Base-by-base conservation (phyloP, 164 flowering plant species). In the Pachysandra terminalis region DNA sequence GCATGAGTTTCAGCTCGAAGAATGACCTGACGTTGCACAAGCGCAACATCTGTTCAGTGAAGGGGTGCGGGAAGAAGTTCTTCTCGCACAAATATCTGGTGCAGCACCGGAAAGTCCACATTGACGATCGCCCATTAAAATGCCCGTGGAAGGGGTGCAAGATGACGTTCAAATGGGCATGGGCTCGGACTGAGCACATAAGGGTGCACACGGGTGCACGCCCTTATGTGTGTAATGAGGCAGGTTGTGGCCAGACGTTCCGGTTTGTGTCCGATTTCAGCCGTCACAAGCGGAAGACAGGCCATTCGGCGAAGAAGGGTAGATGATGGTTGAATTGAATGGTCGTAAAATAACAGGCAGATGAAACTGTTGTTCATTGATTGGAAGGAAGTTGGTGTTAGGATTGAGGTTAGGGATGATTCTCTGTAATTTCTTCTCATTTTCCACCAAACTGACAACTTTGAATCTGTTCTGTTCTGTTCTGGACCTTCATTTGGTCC, bases 101-200 rank as follows among this genome's bases (percentile, higher is more conserved):
- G 74, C 99, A 96, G 81, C 99, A 96, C 65, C 81, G 93, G 35
- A 84, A 97, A 27, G 99, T 96, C 45, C 99, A 96, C 71, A 21
- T 78, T 72, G 99, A 96, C 64, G 96, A 89, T 58, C 92, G 98
- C 16, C 99, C 99, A 35, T 81, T 96, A 2, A 87, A 90, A 74
- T 96, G 99, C 74, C 98, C 99, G 0, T 93, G 98, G 98, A 92
- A 86, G 75, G 98, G 99, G 62, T 96, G 99, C 83, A 90, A 84
- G 84, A 96, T 93, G 99, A 78, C 95, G 0, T 93, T 95, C 79
- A 95, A 96, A 80, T 96, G 99, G 99, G 95, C 98, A 23, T 96
- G 99, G 99, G 94, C 99, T 14, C 73, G 98, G 52, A 96, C 99
- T 0, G 99, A 96, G 71, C 98, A 96, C 80, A 90, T 96, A 0